Base-by-base conservation (phyloP, 1,139 yeast genomes). In the Groenewaldozyma sp. region DNA sequence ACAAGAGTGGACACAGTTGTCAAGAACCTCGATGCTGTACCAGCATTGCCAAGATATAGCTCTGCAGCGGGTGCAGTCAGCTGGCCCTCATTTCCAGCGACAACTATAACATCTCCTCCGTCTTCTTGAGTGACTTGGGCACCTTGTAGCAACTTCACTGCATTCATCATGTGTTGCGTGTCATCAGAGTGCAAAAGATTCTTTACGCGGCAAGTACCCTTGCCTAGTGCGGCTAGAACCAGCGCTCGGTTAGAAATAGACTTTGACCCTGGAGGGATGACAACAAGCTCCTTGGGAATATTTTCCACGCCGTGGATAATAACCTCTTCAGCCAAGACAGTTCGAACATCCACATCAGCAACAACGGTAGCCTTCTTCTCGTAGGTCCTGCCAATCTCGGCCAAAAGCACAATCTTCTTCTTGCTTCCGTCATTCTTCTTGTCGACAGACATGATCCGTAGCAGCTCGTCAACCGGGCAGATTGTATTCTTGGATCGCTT, bases 221-320 rank as follows among this genome's bases (percentile, higher is more conserved):
- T 65, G 46, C 95, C 95, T 47, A 91, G 71, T 20, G 98, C 94
- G 35, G 98, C 97, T 49, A 91, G 68, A 17, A 91, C 76, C 48
- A 91, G 71, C 6, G 97, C 98, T 59, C 99, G 77, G 59, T 91
- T 91, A 11, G 97, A 87, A 46, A 91, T 91, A 2, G 97, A 88
- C 60, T 91, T 91, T 3, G 97, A 91, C 1, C 99, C 99, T 9
- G 99, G 99, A 21, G 98, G 98, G 21, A 71, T 68, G 34, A 91
- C 60, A 2, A 67, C 66, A 39, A 67, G 73, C 28, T 72, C 63
- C 16, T 62, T 48, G 3, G 78, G 74, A 9, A 71, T 60, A 2
- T 55, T 50, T 17, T 61, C 62, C 49, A 64, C 69, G 16, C 46
- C 45, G 10, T 56, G 55, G 20, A 88, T 94, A 34, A 74, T 53